Base-by-base conservation (phyloP, 2,329 filamentous ascomycete species). In the Exophiala phaeomuriformis region DNA sequence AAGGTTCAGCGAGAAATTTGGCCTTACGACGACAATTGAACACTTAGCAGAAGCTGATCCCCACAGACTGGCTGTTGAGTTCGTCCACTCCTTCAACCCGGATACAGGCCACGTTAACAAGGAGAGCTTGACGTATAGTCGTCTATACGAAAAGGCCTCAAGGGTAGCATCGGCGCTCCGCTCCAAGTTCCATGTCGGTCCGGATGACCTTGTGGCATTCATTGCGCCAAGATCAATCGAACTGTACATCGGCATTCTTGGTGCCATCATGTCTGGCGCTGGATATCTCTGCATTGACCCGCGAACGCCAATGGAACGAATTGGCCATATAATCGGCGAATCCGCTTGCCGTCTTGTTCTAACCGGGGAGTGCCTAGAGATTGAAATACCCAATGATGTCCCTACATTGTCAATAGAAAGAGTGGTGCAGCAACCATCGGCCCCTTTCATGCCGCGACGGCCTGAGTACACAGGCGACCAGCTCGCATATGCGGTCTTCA, bases 221-320 rank as follows among this genome's bases (percentile, higher is more conserved):
- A 75, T 85, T 43, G 84, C 94, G 79, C 80, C 90, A 27, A 94
- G 93, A 65, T 90, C 84, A 0, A 67, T 82, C 1, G 68, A 82
- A 29, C 71, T 94, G 0, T 95, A 95, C 64, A 75, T 83, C 30
- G 77, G 82, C 0, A 87, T 95, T 29, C 73, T 95, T 31, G 89
- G 82, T 1, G 78, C 84, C 27, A 68, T 88, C 32, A 94, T 94
- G 64, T 73, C 81, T 3, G 88, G 88, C 5, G 84, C 83, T 63
- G 88, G 83, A 5, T 93, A 94, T 64, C 70, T 95, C n/a, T 88
- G 89, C 0, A 74, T 95, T 3, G 76, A 88, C 0, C 85, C 87
- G 0, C 81, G 78, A n/a, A 86, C 84, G 0, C 88, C 89, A 0
- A 27, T 64, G 0, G 76, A 81, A 6, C 76, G 87, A 47, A 72